A percentile compares a stretch with the other conserved stretches of the same genome.
Evolutionary conservation across 139 green algal species (phyloP).

Genomic region (Raphidocelis subcapitata): DNA sequence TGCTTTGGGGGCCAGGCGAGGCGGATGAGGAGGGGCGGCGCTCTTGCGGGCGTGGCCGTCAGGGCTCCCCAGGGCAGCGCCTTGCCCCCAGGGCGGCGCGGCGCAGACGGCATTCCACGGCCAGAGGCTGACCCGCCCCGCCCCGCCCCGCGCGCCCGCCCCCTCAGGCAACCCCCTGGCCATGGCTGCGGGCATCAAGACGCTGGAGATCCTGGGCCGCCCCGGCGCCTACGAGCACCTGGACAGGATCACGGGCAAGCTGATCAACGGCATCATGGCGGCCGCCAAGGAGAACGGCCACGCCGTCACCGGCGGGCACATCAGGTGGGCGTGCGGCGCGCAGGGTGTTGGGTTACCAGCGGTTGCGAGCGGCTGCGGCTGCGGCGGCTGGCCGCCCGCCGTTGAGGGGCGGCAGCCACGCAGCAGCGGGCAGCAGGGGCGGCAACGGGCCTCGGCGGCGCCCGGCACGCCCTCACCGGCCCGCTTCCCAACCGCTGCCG

Average conservation of each 20-base stretch:
- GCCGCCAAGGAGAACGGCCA: conserved; percentile 87
- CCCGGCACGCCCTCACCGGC: too few relatives aligned
- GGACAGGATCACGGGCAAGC: conserved; percentile 70
- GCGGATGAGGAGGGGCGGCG: too few relatives aligned
- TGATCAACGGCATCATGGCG: conserved; percentile 92
- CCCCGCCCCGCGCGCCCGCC: conserved; percentile 83
- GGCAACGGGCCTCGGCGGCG: too few relatives aligned
- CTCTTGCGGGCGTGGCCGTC: too few relatives aligned
- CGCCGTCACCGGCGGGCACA: conserved; percentile 84
- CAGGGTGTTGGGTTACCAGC: not conserved
- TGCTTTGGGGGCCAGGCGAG: too few relatives aligned
- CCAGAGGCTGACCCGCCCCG: too few relatives aligned
- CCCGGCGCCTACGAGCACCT: conserved; percentile 96
- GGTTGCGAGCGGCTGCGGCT: not conserved
- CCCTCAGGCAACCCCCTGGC: conserved; percentile 97
- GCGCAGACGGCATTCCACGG: too few relatives aligned
- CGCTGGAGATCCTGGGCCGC: conserved; percentile 92
- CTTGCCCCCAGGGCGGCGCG: too few relatives aligned
- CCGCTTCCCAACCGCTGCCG: not conserved
- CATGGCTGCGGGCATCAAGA: conserved; percentile 99
- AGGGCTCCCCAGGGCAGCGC: too few relatives aligned
- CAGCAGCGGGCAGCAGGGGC: too few relatives aligned
- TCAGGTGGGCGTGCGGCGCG: conserved; percentile 43
- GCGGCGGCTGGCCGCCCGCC: too few relatives aligned
- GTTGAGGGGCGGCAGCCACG: too few relatives aligned